A percentile compares a stretch with the other conserved stretches of the same genome.
Evolutionary conservation across 2,329 filamentous ascomycete genomes (phyloP).

Genomic region (Cladosporium sp.): DNA sequence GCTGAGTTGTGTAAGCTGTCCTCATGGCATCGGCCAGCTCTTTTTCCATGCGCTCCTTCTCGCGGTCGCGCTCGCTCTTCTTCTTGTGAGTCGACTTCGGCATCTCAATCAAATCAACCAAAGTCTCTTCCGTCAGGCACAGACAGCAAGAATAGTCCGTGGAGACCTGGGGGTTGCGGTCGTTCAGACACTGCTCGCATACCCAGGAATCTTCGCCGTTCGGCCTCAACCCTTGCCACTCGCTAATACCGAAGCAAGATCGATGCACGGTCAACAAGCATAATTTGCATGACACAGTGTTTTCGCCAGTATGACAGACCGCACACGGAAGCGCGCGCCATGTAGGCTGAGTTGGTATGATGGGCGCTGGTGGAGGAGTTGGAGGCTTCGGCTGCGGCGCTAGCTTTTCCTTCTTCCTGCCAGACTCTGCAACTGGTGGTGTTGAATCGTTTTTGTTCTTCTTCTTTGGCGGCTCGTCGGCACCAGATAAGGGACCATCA

Average conservation of each 20-base stretch:
- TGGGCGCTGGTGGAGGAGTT: constrained; percentile 58
- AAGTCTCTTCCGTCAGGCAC: constrained; percentile 77
- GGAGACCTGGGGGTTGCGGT: constrained; percentile 88
- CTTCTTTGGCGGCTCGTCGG: constrained; percentile 55
- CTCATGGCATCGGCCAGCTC: constrained; percentile 76
- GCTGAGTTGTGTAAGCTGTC: constrained; percentile 76
- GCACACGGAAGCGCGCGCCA: constrained; percentile 78
- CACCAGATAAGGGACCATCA: constrained; percentile 19
- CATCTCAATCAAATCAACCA: constrained; percentile 78
- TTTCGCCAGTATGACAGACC: constrained; percentile 72
- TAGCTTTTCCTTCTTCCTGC: constrained; percentile 58
- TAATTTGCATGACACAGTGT: constrained; percentile 72
- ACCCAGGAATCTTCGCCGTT: constrained; percentile 66
- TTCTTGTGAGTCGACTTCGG: constrained; percentile 78
- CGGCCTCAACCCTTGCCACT: constrained; percentile 52
- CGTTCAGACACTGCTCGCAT: constrained; percentile 94
- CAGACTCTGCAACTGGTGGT: constrained; percentile 35
- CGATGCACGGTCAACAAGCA: constrained; percentile 90
- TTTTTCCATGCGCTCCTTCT: constrained; percentile 80
- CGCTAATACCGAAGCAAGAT: constrained; percentile 84
- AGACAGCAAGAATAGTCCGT: constrained; percentile 91
- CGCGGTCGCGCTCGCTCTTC: constrained; percentile 87
- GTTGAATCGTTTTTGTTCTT: constrained; percentile 49
- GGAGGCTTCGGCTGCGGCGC: constrained; percentile 45
- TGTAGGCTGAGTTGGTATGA: constrained; percentile 71